Evolutionary conservation across 202 grass and related monocot genomes (phyloP).

Genomic region (Dendrocalamus latiflorus): DNA sequence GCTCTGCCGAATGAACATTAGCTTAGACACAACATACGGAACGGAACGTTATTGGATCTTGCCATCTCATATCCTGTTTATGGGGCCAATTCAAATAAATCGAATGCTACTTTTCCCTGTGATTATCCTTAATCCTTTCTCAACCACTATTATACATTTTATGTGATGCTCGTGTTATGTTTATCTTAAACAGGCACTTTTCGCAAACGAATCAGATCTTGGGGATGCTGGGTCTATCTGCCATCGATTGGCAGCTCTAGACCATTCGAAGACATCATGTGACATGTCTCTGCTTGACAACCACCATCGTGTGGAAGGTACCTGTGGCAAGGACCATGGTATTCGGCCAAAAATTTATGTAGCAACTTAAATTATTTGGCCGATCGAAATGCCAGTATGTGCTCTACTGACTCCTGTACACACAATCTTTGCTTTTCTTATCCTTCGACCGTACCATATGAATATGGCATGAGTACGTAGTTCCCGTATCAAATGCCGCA

Average conservation of each 20-base stretch:
- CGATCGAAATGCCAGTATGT: no score
- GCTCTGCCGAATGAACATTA: slow-evolving; percentile 5
- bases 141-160: slow-evolving; percentile 7
- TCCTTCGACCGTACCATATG: background rate
- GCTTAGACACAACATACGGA: background rate
- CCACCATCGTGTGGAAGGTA: background rate
- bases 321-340: background rate
- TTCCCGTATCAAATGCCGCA: no score
- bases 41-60: slow-evolving; percentile 1
- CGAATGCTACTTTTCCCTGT: background rate
- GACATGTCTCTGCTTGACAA: slow-evolving; percentile 9
- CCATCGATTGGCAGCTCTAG: slow-evolving; percentile 87
- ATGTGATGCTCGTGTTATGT: slow-evolving; percentile 5
- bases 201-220: slow-evolving; percentile 80
- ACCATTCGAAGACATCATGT: slow-evolving; percentile 28
- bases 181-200: slow-evolving; percentile 54
- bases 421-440: background rate
- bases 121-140: background rate
- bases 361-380: slow-evolving; percentile 1
- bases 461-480: no score
- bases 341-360: slow-evolving; percentile 31
- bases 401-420: background rate
- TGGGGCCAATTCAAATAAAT: background rate
- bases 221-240: slow-evolving; percentile 49
- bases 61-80: slow-evolving; percentile 18